phyloP scores from a whole-genome alignment of 768 basidiomycete species.

The Rhizopogon vulgaris region DNA sequence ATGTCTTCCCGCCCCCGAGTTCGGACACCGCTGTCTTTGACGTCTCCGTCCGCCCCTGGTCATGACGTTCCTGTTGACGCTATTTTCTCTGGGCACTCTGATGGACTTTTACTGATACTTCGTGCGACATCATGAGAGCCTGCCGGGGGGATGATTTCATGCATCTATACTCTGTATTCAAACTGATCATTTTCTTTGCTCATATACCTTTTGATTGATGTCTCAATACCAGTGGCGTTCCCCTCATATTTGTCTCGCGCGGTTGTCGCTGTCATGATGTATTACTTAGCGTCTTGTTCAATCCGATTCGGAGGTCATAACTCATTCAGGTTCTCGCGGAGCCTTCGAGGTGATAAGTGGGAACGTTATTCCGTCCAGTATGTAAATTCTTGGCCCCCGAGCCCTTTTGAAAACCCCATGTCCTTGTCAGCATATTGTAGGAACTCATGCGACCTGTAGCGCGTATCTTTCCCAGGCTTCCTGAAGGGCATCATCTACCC shows the following conservation, averaged over 20 bases:
- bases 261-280: not conserved
- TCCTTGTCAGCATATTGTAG: too few relatives aligned
- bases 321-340: too few relatives aligned
- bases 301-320: not conserved
- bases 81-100: conserved; percentile 82
- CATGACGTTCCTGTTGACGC: conserved; percentile 60
- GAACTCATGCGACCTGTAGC: too few relatives aligned
- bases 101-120: conserved; percentile 76
- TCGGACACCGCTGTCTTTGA: not conserved
- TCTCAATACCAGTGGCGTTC: not conserved
- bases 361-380: too few relatives aligned
- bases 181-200: not conserved
- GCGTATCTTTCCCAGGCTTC: not conserved
- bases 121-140: conserved; percentile 35
- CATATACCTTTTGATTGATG: not conserved
- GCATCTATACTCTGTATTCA: not conserved
- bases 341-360: too few relatives aligned
- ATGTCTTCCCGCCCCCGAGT: conserved; percentile 7
- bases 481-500: too few relatives aligned
- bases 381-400: too few relatives aligned
- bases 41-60: conserved; percentile 3
- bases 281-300: not conserved
- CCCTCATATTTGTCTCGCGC: not conserved
- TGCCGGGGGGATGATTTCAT: not conserved
- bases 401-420: too few relatives aligned